These are phyloP conservation scores for Talaromyces islandicus DNA, from an alignment of 2,329 filamentous ascomycete species.

Conservation along the genomic window DNA sequence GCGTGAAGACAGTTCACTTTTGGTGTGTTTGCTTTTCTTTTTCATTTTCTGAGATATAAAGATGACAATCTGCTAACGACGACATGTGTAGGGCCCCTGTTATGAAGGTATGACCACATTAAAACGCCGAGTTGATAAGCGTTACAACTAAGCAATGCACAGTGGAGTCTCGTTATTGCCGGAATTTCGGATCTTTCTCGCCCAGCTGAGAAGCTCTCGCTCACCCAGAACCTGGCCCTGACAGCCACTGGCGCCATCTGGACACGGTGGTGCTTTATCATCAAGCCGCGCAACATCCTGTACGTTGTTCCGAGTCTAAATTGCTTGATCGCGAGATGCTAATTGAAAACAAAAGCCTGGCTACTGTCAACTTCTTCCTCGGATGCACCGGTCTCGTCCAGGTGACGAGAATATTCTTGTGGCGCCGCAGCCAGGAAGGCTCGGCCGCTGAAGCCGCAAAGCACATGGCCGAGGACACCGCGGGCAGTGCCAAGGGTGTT, in stretches of 20 bases:
- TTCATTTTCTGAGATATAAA: not conserved
- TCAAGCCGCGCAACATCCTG: slow-evolving; percentile 89
- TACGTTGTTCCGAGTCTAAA: slow-evolving; percentile 35
- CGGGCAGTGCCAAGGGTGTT: slow-evolving; percentile 4
- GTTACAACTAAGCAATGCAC: slow-evolving; percentile 5
- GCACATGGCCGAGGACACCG: slow-evolving; percentile 21
- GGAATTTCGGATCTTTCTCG: slow-evolving; percentile 88
- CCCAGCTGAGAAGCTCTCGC: slow-evolving; percentile 84
- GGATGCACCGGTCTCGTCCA: slow-evolving; percentile 81
- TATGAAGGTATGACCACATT: slow-evolving; percentile 61
- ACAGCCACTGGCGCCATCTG: slow-evolving; percentile 91
- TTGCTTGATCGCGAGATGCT: slow-evolving; percentile 12
- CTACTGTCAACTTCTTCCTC: slow-evolving; percentile 97
- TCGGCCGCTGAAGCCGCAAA: slow-evolving; percentile 32
- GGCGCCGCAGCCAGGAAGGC: slow-evolving; percentile 52
- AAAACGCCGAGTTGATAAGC: not conserved
- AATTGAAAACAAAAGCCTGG: slow-evolving; percentile 55
- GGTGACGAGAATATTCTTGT: slow-evolving; percentile 67
- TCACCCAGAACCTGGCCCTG: slow-evolving; percentile 86
- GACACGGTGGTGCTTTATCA: slow-evolving; percentile 98
- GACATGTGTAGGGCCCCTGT: slow-evolving; percentile 67
- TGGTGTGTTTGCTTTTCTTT: slow-evolving; percentile 63
- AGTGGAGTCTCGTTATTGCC: slow-evolving; percentile 90
- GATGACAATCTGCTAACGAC: slow-evolving; percentile 10
- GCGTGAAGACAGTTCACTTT: slow-evolving; percentile 93